These are phyloP conservation scores for Amanita rimosa DNA, from an alignment of 768 basidiomycete genomes.

Conservation along the genomic window DNA sequence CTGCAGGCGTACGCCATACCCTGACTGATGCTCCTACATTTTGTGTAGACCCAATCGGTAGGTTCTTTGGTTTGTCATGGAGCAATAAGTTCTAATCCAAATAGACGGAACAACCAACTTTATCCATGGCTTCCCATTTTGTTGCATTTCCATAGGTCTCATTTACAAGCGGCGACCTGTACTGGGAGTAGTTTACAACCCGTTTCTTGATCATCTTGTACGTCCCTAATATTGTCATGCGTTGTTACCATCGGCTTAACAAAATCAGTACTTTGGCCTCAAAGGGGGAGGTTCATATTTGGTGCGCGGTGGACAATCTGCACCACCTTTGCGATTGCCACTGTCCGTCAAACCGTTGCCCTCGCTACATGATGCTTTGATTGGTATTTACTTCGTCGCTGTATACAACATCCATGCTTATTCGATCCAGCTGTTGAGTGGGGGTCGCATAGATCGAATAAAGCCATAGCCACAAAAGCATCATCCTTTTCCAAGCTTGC, in stretches of 20 bases:
- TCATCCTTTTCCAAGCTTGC: constrained; percentile 66
- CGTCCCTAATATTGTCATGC: constrained; percentile 11
- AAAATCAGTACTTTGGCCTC: constrained; percentile 59
- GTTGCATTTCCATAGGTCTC: constrained; percentile 85
- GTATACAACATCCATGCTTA: neutral
- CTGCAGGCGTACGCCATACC: constrained; percentile 54
- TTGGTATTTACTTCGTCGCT: constrained; percentile 23
- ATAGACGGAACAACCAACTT: constrained; percentile 86
- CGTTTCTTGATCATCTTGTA: constrained; percentile 79
- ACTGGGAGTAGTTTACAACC: constrained; percentile 89
- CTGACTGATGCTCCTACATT: constrained; percentile 88
- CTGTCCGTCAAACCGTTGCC: constrained; percentile 54
- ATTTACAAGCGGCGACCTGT: constrained; percentile 74
- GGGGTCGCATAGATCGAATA: constrained; percentile 65
- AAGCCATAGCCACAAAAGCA: constrained; percentile 45
- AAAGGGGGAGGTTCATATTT: constrained; percentile 75
- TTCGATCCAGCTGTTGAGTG: constrained; percentile 60
- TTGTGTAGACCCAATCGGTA: constrained; percentile 93
- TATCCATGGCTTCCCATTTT: constrained; percentile 77
- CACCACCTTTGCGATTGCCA: constrained; percentile 47
- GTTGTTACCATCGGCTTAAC: neutral
- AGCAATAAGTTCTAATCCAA: neutral
- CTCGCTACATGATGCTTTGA: constrained; percentile 59
- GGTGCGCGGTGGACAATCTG: constrained; percentile 29
- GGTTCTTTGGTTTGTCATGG: constrained; percentile 8